A percentile compares a stretch with the other conserved stretches of the same genome.
Evolutionary conservation across 1,139 yeast species (phyloP).

Genomic region (Geotrichum histeridarum): DNA sequence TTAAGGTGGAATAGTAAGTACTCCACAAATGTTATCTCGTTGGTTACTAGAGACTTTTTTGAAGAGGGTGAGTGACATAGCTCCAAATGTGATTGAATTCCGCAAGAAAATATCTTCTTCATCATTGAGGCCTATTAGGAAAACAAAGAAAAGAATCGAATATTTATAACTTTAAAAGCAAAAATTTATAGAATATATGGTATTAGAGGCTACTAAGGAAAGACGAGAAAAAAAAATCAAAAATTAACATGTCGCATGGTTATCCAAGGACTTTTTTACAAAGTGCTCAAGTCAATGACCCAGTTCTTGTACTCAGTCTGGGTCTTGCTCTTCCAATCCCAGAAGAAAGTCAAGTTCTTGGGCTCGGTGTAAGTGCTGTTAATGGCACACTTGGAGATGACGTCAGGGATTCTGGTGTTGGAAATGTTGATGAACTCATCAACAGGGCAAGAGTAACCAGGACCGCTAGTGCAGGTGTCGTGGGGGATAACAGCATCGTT

Average conservation of each 20-base stretch:
- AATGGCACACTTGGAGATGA: constrained; percentile 13
- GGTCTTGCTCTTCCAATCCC: constrained; percentile 19
- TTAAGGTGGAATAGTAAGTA: too few species aligned
- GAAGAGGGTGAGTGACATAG: too few species aligned
- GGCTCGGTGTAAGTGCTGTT: constrained; percentile 2
- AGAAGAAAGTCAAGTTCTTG: constrained; percentile 17
- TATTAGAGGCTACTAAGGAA: too few species aligned
- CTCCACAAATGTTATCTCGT: too few species aligned
- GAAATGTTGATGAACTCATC: constrained; percentile 34
- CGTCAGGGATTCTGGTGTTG: constrained; percentile 1
- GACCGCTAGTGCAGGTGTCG: constrained; percentile 50
- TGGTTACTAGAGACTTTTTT: too few species aligned
- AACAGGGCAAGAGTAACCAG: constrained; percentile 56
- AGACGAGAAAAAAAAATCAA: too few species aligned
- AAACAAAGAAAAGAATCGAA: too few species aligned
- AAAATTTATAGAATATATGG: too few species aligned
- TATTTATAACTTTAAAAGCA: too few species aligned
- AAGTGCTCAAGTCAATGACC: neutral
- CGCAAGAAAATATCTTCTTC: too few species aligned
- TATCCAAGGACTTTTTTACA: neutral
- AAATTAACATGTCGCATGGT: neutral
- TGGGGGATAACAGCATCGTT: constrained; percentile 61
- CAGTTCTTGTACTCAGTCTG: constrained; percentile 9
- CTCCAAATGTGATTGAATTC: too few species aligned
- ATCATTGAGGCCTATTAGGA: too few species aligned